phyloP scores from a whole-genome alignment of 2,329 filamentous ascomycete species.

The Botryotinia narcissicola region DNA sequence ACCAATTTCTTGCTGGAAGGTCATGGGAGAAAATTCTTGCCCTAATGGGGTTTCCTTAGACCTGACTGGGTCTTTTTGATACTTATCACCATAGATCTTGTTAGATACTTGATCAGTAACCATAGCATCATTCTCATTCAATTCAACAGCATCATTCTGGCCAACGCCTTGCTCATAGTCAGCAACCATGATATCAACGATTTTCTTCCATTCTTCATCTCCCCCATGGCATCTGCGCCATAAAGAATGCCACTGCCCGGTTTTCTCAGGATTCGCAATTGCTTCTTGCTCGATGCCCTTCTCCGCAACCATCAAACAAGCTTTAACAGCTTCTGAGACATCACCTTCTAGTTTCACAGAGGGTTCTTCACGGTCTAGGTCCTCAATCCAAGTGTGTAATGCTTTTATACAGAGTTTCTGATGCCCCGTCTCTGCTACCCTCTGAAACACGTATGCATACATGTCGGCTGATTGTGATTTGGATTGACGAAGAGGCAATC shows the following conservation, averaged over 20 bases:
- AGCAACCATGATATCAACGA: background rate
- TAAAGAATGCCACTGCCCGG: conserved; percentile 27
- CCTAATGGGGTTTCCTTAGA: background rate
- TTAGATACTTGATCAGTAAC: background rate
- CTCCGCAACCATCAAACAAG: conserved; percentile 56
- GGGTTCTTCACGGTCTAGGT: conserved; percentile 57
- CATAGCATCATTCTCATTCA: conserved; percentile 4
- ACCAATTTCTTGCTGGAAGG: background rate
- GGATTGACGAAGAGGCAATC: conserved; percentile 51
- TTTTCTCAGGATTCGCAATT: conserved; percentile 17
- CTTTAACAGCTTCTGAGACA: conserved; percentile 49
- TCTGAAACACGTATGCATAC: conserved; percentile 54
- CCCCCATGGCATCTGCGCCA: conserved; percentile 25
- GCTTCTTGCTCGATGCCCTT: conserved; percentile 38
- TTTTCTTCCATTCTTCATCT: background rate
- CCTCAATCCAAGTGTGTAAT: conserved; percentile 53
- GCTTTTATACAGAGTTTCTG: conserved; percentile 47
- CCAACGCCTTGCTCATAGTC: conserved; percentile 1
- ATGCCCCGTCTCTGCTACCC: conserved; percentile 47
- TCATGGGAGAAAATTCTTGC: background rate
- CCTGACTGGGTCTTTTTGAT: background rate
- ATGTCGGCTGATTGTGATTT: conserved; percentile 49
- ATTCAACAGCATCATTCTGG: background rate
- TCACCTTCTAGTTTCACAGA: conserved; percentile 46
- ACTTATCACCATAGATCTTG: background rate